A percentile compares a stretch with the other conserved stretches of the same genome.
These are phyloP conservation scores for Alloteropsis angusta DNA, from an alignment of 202 grass and related monocot genomes.

Conservation along the genomic window DNA sequence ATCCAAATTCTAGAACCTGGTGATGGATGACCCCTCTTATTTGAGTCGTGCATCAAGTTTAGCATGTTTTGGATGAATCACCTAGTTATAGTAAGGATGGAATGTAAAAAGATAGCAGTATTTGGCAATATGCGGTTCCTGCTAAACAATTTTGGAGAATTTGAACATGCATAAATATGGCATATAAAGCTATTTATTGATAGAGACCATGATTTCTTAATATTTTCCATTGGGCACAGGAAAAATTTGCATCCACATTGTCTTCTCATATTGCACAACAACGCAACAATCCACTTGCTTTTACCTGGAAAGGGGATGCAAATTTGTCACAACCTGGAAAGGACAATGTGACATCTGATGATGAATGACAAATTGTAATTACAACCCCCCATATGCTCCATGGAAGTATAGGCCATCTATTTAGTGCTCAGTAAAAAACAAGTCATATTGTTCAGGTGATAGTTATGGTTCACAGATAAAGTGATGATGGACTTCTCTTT, in stretches of 20 bases:
- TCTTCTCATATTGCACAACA: constrained; percentile 82
- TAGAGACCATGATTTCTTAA: too few relatives aligned
- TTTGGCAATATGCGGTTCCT: too few relatives aligned
- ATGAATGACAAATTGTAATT: neutral
- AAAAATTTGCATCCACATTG: constrained; percentile 77
- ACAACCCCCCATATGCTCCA: neutral
- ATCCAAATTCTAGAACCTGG: too few relatives aligned
- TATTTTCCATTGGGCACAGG: constrained; percentile 97
- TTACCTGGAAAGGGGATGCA: constrained; percentile 52
- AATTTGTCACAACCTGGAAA: too few relatives aligned
- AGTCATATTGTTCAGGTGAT: neutral
- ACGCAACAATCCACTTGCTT: constrained; percentile 85
- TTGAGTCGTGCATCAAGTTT: too few relatives aligned
- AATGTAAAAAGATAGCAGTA: too few relatives aligned
- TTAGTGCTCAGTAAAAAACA: neutral
- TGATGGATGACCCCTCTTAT: too few relatives aligned
- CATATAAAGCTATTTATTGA: neutral
- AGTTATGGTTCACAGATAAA: too few relatives aligned
- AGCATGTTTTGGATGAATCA: too few relatives aligned
- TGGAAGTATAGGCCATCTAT: too few relatives aligned
- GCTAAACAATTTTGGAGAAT: too few relatives aligned
- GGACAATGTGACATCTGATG: neutral
- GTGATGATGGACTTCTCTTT: neutral
- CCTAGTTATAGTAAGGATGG: too few relatives aligned
- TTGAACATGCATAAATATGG: neutral